Percentiles rank a stretch among this genome's conserved stretches.
Conservation (phyloP, 768 basidiomycete species). For the Termitomyces bulborhizus region DNA sequence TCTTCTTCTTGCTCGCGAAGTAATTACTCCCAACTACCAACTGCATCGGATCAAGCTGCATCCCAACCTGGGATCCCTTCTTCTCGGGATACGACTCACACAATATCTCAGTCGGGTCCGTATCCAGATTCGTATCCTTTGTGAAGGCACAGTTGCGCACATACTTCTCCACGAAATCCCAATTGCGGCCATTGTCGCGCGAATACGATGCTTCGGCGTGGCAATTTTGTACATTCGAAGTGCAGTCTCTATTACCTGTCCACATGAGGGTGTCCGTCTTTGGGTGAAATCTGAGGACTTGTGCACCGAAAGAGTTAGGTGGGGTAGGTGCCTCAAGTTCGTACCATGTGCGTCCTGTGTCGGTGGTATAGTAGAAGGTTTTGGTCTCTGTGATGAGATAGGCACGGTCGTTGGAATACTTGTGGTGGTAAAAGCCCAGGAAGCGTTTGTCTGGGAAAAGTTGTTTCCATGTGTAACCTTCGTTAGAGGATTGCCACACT, state of each 20-base stretch:
- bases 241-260: conserved; percentile 74
- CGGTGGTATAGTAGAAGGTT: conserved; percentile 74
- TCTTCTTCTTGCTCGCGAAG: conserved; percentile 64
- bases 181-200: conserved; percentile 68
- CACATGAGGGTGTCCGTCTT: conserved; percentile 82
- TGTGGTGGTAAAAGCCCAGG: conserved; percentile 84
- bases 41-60: conserved; percentile 64
- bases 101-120: conserved; percentile 84
- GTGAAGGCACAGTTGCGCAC: conserved; percentile 93
- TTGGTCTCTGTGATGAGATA: conserved; percentile 75
- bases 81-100: conserved; percentile 88
- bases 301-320: conserved; percentile 75
- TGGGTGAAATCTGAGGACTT: conserved; percentile 85
- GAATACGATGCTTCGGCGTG: conserved; percentile 73
- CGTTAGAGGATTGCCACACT: conserved; percentile 93
- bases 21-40: conserved; percentile 73
- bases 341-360: conserved; percentile 74
- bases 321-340: conserved; percentile 48
- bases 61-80: conserved; percentile 65
- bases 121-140: conserved; percentile 65
- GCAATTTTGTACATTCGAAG: conserved; percentile 41
- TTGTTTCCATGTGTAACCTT: conserved; percentile 88
- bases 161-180: conserved; percentile 77
- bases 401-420: conserved; percentile 71
- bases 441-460: conserved; percentile 57